Evolutionary conservation across 495 filamentous ascomycete species (phyloP).

Genomic region (Penicillium cosmopolitanum): DNA sequence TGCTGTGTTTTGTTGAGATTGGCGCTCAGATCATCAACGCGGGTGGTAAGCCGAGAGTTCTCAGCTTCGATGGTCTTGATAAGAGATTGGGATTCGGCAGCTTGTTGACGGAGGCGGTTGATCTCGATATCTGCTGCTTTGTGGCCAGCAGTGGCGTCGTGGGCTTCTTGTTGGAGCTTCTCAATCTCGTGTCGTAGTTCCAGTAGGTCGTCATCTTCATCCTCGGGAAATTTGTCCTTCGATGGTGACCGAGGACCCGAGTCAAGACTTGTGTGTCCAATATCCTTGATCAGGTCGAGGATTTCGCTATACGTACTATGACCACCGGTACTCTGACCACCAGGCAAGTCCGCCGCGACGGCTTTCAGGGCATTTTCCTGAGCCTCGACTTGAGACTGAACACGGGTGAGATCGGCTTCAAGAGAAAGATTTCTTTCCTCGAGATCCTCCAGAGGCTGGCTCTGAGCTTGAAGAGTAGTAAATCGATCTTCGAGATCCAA

Average conservation of each 20-base stretch:
- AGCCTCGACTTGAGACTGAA: slow-evolving; percentile 47
- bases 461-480: slow-evolving; percentile 40
- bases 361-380: slow-evolving; percentile 48
- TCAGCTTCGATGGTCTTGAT: slow-evolving; percentile 52
- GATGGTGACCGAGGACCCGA: slow-evolving; percentile 15
- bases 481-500: slow-evolving; percentile 42
- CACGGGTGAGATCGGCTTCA: slow-evolving; percentile 44
- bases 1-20: slow-evolving; percentile 38
- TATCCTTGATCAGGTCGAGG: slow-evolving; percentile 45
- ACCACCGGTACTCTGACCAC: slow-evolving; percentile 34
- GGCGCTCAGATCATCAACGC: slow-evolving; percentile 40
- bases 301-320: slow-evolving; percentile 49
- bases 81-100: slow-evolving; percentile 45
- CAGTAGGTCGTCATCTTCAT: slow-evolving; percentile 26
- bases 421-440: slow-evolving; percentile 49
- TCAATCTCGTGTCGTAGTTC: slow-evolving; percentile 30
- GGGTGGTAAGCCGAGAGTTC: slow-evolving; percentile 43
- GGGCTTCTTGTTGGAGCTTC: slow-evolving; percentile 34
- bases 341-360: slow-evolving; percentile 46
- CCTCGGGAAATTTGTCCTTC: slow-evolving; percentile 26
- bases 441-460: slow-evolving; percentile 45
- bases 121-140: slow-evolving; percentile 41
- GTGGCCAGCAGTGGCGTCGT: slow-evolving; percentile 29
- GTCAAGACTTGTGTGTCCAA: slow-evolving; percentile 29
- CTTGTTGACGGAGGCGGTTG: slow-evolving; percentile 39